phyloP scores from a whole-genome alignment of 2,329 filamentous ascomycete genomes.

The Aureobasidium sp. region DNA sequence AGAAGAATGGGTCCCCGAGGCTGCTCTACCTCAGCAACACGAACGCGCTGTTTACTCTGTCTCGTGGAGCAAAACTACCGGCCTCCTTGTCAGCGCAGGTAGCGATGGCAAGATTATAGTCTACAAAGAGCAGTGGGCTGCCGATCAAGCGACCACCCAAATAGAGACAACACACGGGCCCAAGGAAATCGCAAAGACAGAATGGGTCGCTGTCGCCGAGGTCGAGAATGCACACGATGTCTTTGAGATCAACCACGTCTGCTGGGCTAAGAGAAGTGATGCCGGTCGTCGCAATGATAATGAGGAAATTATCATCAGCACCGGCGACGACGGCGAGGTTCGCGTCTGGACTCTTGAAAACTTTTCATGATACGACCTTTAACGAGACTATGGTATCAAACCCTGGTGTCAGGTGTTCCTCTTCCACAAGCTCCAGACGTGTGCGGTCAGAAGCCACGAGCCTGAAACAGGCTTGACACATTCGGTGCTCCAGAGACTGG shows the following conservation, averaged over 20 bases:
- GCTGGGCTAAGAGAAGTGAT: slow-evolving; percentile 77
- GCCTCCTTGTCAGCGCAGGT: slow-evolving; percentile 76
- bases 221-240: slow-evolving; percentile 73
- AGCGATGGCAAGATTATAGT: slow-evolving; percentile 77
- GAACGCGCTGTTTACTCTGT: slow-evolving; percentile 76
- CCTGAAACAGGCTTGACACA: neutral
- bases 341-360: slow-evolving; percentile 63
- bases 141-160: slow-evolving; percentile 21
- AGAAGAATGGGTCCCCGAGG: slow-evolving; percentile 77
- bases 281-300: slow-evolving; percentile 48
- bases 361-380: neutral
- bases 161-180: slow-evolving; percentile 20
- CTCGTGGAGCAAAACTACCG: slow-evolving; percentile 70
- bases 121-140: slow-evolving; percentile 57
- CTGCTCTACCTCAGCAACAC: slow-evolving; percentile 65
- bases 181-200: slow-evolving; percentile 31
- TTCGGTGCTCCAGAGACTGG: neutral
- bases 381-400: neutral
- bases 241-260: slow-evolving; percentile 88
- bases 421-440: neutral
- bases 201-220: slow-evolving; percentile 66
- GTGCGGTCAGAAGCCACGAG: neutral
- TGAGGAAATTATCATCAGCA: slow-evolving; percentile 83
- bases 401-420: neutral
- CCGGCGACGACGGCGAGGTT: slow-evolving; percentile 84